Evolutionary conservation across 2,329 filamentous ascomycete genomes (phyloP).

Genomic region (Alternaria postmessia): DNA sequence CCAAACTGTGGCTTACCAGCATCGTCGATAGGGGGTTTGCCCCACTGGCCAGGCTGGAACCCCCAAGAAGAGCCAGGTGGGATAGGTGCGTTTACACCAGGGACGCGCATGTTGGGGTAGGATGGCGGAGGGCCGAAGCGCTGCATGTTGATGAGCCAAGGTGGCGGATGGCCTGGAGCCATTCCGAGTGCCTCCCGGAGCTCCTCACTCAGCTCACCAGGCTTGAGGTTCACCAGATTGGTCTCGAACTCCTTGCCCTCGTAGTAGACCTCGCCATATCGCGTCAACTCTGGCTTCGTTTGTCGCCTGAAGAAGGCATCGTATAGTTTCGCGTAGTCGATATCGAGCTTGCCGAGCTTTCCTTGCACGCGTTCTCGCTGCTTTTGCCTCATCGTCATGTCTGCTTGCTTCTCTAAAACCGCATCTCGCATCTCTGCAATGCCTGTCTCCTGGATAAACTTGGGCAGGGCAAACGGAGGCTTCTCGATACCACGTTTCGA

Average conservation of each 20-base stretch:
- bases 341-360: slow-evolving; percentile 97
- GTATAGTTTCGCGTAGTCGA: slow-evolving; percentile 98
- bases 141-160: slow-evolving; percentile 98
- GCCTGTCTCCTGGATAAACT: slow-evolving; percentile 96
- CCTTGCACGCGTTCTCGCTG: slow-evolving; percentile 92
- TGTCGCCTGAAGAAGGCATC: slow-evolving; percentile 99
- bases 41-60: slow-evolving; percentile 93
- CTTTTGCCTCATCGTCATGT: slow-evolving; percentile 91
- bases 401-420: slow-evolving; percentile 92
- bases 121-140: slow-evolving; percentile 91
- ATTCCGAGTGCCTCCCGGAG: slow-evolving; percentile 94
- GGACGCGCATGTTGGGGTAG: slow-evolving; percentile 93
- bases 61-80: slow-evolving; percentile 92
- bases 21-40: slow-evolving; percentile 94
- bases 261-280: slow-evolving; percentile 99
- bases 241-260: slow-evolving; percentile 99
- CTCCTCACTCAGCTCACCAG: slow-evolving; percentile 88
- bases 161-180: slow-evolving; percentile 88
- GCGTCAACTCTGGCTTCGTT: slow-evolving; percentile 90
- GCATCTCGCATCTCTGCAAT: slow-evolving; percentile 99
- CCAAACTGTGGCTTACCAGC: slow-evolving; percentile 90
- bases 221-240: slow-evolving; percentile 86
- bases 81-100: slow-evolving; percentile 91
- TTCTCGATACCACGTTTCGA: slow-evolving; percentile 98
- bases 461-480: slow-evolving; percentile 87